phyloP scores from a whole-genome alignment of 306 rosid genomes.

The Pterocarpus macrocarpus region DNA sequence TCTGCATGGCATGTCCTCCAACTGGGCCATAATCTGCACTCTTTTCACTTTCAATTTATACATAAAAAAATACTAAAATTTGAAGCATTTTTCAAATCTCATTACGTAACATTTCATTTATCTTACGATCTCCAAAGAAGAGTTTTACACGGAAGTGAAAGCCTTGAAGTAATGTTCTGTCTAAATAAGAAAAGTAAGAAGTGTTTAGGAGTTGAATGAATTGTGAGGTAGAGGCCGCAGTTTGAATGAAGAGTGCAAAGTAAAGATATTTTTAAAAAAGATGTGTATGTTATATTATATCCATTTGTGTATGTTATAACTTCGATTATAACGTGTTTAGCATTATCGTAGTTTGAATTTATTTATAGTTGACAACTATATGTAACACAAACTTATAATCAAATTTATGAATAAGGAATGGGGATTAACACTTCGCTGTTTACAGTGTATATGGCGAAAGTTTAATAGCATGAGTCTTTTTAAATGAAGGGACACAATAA shows the following conservation, averaged over 20 bases:
- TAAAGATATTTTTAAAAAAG: too few relatives aligned
- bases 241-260: background rate
- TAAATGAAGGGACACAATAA: background rate
- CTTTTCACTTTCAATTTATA: background rate
- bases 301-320: too few relatives aligned
- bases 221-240: background rate
- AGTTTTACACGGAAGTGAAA: background rate
- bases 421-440: background rate
- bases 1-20: slow-evolving; percentile 14
- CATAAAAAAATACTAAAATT: background rate
- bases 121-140: too few relatives aligned
- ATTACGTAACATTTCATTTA: too few relatives aligned
- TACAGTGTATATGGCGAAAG: background rate
- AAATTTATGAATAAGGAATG: background rate
- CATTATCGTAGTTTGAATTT: too few relatives aligned
- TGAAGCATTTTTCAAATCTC: too few relatives aligned
- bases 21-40: background rate
- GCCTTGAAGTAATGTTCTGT: too few relatives aligned
- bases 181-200: too few relatives aligned
- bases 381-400: background rate
- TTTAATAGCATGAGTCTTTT: background rate
- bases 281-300: too few relatives aligned
- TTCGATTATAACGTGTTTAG: too few relatives aligned
- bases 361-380: background rate
- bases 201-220: background rate